These are phyloP conservation scores for Penicillium griseofulvum DNA, from an alignment of 2,329 filamentous ascomycete genomes.

Conservation along the genomic window DNA sequence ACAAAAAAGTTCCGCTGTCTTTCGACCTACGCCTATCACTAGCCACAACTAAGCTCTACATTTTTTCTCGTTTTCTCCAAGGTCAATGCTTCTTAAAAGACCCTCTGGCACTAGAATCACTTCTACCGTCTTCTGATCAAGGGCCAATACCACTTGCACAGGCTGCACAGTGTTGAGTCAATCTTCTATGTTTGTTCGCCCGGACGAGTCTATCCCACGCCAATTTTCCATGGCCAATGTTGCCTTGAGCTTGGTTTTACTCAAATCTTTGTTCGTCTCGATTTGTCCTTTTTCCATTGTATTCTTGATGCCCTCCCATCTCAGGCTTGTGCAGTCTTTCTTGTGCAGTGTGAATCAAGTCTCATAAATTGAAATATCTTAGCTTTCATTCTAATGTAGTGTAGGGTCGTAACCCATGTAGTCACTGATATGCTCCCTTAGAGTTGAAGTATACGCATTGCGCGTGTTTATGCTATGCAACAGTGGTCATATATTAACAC, in stretches of 20 bases:
- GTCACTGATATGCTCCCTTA: neutral
- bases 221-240: neutral
- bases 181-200: neutral
- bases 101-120: neutral
- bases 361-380: neutral
- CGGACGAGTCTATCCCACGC: neutral
- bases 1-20: neutral
- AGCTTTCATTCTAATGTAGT: neutral
- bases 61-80: neutral
- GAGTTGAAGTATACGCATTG: neutral
- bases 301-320: neutral
- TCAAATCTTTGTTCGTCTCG: neutral
- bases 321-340: neutral
- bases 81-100: neutral
- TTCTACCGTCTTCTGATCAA: neutral
- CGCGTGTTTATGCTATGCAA: neutral
- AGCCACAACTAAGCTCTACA: neutral
- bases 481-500: neutral
- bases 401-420: neutral
- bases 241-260: neutral
- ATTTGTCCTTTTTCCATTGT: neutral
- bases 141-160: neutral
- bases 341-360: neutral
- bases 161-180: neutral
- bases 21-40: neutral